Conservation (phyloP, 139 green algal genomes). For the Ulvella scutata region DNA sequence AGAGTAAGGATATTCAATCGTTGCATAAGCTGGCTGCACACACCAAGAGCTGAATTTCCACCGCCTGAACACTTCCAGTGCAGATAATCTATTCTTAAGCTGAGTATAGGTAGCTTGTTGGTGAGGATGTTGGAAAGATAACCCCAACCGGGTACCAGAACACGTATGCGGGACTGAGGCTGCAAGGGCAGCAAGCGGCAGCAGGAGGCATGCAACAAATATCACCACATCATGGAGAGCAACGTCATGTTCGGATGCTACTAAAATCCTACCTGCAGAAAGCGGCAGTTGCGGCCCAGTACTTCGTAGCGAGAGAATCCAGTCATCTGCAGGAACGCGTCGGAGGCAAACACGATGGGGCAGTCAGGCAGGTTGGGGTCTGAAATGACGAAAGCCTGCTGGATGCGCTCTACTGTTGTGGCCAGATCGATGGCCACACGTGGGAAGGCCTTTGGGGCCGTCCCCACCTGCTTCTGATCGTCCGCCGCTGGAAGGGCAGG, state of each 20-base stretch:
- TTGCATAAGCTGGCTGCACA: too few species aligned
- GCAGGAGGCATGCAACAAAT: too few species aligned
- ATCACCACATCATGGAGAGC: too few species aligned
- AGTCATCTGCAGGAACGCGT: conserved; percentile 85
- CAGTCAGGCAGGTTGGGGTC: conserved; percentile 92
- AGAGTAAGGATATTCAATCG: too few species aligned
- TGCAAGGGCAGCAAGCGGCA: not conserved
- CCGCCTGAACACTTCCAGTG: too few species aligned
- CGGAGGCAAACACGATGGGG: conserved; percentile 90
- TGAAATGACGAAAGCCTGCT: conserved; percentile 95
- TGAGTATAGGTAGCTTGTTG: too few species aligned
- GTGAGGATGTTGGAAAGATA: too few species aligned
- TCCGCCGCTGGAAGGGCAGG: not conserved
- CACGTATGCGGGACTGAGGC: too few species aligned
- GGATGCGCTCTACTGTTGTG: conserved; percentile 93
- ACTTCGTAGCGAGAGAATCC: conserved; percentile 88
- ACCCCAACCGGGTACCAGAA: too few species aligned
- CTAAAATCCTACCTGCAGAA: conserved; percentile 44
- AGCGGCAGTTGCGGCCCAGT: conserved; percentile 79
- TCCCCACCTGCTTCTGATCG: conserved; percentile 2
- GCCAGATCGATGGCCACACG: conserved; percentile 86
- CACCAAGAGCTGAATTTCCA: too few species aligned
- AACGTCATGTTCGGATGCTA: too few species aligned
- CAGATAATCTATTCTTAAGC: too few species aligned
- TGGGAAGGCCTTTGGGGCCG: conserved; percentile 52